phyloP scores from a whole-genome alignment of 768 basidiomycete genomes.

The Podaxis carcinomalis region DNA sequence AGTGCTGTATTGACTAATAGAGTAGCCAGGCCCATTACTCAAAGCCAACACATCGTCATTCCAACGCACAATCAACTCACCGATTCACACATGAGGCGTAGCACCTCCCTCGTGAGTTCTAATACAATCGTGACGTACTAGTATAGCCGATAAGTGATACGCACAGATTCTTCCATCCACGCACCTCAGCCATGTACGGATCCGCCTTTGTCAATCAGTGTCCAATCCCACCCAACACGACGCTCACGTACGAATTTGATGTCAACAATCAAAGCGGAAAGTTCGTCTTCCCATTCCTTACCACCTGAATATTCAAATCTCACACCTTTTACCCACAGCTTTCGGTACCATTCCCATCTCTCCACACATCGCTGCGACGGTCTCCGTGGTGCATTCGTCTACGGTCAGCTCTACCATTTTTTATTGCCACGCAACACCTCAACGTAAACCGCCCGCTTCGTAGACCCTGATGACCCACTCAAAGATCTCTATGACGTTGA shows the following conservation, averaged over 20 bases:
- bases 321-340: background rate
- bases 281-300: background rate
- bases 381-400: constrained; percentile 23
- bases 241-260: constrained; percentile 14
- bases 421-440: constrained; percentile 14
- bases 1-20: constrained; percentile 32
- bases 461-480: constrained; percentile 26
- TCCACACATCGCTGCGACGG: constrained; percentile 21
- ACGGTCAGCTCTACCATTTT: constrained; percentile 19
- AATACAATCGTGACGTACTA: constrained; percentile 17
- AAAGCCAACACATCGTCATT: constrained; percentile 29
- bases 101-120: constrained; percentile 23
- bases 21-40: constrained; percentile 36
- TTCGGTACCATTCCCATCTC: constrained; percentile 18
- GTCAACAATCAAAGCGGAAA: constrained; percentile 7
- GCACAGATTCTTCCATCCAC: constrained; percentile 31
- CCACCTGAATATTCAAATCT: background rate
- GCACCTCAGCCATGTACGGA: constrained; percentile 43
- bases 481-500: constrained; percentile 26
- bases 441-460: constrained; percentile 11
- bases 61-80: constrained; percentile 27
- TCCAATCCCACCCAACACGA: constrained; percentile 15
- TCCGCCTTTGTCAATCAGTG: constrained; percentile 18
- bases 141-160: background rate
- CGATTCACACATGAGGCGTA: constrained; percentile 28